phyloP scores from a whole-genome alignment of 2,329 filamentous ascomycete genomes.

The Lecanicillium sp. region DNA sequence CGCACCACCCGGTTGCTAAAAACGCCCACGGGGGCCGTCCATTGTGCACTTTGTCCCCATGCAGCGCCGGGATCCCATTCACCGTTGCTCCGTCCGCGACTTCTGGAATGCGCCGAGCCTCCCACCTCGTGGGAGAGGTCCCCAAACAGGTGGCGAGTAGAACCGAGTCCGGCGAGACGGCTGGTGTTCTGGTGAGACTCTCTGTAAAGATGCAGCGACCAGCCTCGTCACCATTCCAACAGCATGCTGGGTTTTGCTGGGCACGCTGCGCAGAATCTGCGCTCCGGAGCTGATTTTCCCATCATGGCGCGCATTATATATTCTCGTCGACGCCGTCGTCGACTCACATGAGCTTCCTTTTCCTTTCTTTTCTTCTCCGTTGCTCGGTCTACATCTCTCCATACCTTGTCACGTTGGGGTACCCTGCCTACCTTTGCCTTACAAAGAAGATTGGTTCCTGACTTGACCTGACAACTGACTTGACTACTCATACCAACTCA shows the following conservation, averaged over 20 bases:
- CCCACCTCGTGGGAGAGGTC: not conserved
- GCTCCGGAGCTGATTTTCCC: too few species aligned
- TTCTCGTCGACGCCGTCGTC: not conserved
- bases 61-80: too few species aligned
- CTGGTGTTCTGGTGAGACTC: not conserved
- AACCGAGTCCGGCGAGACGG: not conserved
- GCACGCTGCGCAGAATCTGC: too few species aligned
- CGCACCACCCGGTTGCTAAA: not conserved
- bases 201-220: not conserved
- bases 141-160: not conserved
- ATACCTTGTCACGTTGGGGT: not conserved
- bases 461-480: not conserved
- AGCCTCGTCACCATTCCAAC: constrained; percentile 7
- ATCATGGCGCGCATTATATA: constrained; percentile 1
- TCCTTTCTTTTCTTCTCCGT: not conserved
- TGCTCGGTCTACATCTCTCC: not conserved
- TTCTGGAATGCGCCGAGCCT: too few species aligned
- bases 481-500: constrained; percentile 1
- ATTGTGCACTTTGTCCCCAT: constrained; percentile 1
- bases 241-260: constrained; percentile 7
- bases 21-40: not conserved
- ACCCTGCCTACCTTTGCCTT: too few species aligned
- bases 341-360: not conserved
- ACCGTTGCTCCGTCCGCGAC: too few species aligned
- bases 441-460: not conserved